phyloP scores from a whole-genome alignment of 2,329 filamentous ascomycete species.

The Ampelomyces quisqualis region DNA sequence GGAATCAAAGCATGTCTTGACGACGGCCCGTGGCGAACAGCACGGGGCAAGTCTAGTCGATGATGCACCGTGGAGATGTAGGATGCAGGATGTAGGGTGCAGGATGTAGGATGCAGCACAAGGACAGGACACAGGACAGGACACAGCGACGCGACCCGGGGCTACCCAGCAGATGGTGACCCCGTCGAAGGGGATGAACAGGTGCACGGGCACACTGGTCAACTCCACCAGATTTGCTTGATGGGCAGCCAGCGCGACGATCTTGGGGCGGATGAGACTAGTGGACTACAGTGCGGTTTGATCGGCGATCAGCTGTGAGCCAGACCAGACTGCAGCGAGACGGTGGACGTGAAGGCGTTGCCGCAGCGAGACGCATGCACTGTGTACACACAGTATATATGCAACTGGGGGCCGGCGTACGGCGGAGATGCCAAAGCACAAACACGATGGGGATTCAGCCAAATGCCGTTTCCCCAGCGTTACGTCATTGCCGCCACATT shows the following conservation, averaged over 20 bases:
- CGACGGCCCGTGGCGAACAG: background rate
- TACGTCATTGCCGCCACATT: background rate
- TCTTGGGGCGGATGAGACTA: background rate
- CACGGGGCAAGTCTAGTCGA: background rate
- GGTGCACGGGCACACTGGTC: background rate
- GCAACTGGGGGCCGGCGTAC: too few relatives aligned
- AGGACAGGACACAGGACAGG: background rate
- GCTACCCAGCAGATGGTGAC: background rate
- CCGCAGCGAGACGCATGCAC: too few relatives aligned
- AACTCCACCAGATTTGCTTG: too few relatives aligned
- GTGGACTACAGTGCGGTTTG: background rate
- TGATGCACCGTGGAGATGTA: background rate
- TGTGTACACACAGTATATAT: too few relatives aligned
- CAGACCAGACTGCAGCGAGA: too few relatives aligned
- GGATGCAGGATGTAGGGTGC: background rate
- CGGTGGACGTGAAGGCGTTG: too few relatives aligned
- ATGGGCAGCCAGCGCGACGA: background rate
- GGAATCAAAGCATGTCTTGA: slow-evolving; percentile 11
- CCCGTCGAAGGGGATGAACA: background rate
- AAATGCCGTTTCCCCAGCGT: background rate
- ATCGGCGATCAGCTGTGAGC: too few relatives aligned
- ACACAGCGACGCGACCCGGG: background rate
- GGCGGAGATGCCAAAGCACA: background rate
- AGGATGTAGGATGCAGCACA: background rate
- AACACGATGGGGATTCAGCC: background rate